phyloP scores from a whole-genome alignment of 2,329 filamentous ascomycete species.

The Cylindrodendrum hubeiense region DNA sequence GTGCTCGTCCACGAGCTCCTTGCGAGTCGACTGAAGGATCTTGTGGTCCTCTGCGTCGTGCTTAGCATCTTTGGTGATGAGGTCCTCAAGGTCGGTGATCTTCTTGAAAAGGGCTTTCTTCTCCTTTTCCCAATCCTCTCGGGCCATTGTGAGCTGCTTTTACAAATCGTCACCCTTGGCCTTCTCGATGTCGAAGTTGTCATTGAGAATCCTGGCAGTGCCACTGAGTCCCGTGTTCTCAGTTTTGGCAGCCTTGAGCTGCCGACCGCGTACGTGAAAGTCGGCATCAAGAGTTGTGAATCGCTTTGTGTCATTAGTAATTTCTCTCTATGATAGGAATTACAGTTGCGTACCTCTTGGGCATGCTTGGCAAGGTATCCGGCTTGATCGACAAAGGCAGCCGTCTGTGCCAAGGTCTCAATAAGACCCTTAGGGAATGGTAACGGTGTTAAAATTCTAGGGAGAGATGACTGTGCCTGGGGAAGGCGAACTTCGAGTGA shows the following conservation, averaged over 20 bases:
- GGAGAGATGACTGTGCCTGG: slow-evolving; percentile 23
- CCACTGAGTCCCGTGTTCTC: not conserved
- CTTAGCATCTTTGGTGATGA: too few relatives aligned
- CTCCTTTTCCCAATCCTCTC: too few relatives aligned
- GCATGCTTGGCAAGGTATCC: slow-evolving; percentile 38
- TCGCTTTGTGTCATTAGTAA: not conserved
- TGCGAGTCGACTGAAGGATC: too few relatives aligned
- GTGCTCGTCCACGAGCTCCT: too few relatives aligned
- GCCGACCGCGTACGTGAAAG: not conserved
- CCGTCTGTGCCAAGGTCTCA: slow-evolving; percentile 27
- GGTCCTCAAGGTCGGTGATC: too few relatives aligned
- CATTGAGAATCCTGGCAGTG: too few relatives aligned
- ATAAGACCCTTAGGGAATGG: slow-evolving; percentile 30
- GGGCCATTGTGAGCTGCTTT: too few relatives aligned
- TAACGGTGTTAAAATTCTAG: slow-evolving; percentile 13
- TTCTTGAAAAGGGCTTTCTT: too few relatives aligned
- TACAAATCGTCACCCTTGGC: too few relatives aligned
- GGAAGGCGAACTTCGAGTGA: slow-evolving; percentile 31
- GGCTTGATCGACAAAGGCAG: slow-evolving; percentile 30
- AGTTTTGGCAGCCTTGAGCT: not conserved
- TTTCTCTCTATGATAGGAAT: not conserved
- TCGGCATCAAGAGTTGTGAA: slow-evolving; percentile 18
- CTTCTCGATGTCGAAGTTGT: too few relatives aligned
- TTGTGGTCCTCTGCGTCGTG: too few relatives aligned
- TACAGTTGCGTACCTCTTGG: slow-evolving; percentile 13